Evolutionary conservation across 345 rosid genomes (phyloP), one percentile per base, ranked within the genome.

Genomic region (Gynandropsis gynandra): DNA sequence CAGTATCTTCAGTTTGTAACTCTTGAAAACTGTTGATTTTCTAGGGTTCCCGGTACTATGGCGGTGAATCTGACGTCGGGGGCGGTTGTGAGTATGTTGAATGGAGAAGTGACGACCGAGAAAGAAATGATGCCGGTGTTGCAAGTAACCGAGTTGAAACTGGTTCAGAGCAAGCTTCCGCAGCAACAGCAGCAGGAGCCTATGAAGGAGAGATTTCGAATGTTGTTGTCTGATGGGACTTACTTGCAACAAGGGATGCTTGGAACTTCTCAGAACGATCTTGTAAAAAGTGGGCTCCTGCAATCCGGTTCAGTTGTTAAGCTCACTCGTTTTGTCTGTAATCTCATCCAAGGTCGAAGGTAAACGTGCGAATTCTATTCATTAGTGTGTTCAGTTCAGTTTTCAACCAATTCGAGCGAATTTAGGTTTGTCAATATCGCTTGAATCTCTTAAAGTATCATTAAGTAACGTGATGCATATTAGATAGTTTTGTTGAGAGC

Each of bases 111-210:
- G 15, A 7, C 71, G 42, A 46, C 55, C 17, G 82, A 79, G 50
- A 54, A 9, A 52, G 80, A 82, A 0, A 15, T 77, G 70, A 75
- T 60, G 56, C 98, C 95, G 20, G 67, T 76, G 32, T 56, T 87
- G 45, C 98, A 87, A 59, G 82, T 84, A 57, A 69, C 68, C 55
- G 96, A 84, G n/a, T 10, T 90, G 66, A 87, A 77, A 75, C 21
- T 43, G 53, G 76, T 85, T 42, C 79, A 59, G 52, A 66, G 78
- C 11, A 78, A 67, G 64, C 74, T 66, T 45, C 75, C 60, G 35
- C 72, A 68, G 9, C 76, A 62, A 35, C 64, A 64, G 37, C 74
- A 65, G 47, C 56, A 34, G 21, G 70, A 58, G 10, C 61, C 21
- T 14, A 39, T 16, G 37, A 71, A 42, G 39, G 76, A 77, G 62